A percentile compares a stretch with the other conserved stretches of the same genome.
Evolutionary conservation across 768 basidiomycete species (phyloP).

Genomic region (Amanita rubescens): DNA sequence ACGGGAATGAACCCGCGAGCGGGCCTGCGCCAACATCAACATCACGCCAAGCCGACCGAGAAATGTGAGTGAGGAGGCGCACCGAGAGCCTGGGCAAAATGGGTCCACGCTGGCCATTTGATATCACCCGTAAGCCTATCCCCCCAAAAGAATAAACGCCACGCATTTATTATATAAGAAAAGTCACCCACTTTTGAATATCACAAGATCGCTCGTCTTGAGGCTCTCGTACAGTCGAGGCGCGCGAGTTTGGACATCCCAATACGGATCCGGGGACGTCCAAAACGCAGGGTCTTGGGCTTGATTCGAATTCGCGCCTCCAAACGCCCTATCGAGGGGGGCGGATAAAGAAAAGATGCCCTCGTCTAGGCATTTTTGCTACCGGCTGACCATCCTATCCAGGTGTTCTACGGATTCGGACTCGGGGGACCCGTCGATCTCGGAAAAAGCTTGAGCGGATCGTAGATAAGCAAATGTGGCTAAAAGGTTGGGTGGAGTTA

Average conservation of each 20-base stretch:
- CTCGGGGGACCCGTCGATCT: slow-evolving; percentile 16
- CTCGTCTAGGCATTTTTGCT: slow-evolving; percentile 60
- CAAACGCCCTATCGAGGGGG: slow-evolving; percentile 48
- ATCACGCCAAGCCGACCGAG: not conserved
- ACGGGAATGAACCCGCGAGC: slow-evolving; percentile 67
- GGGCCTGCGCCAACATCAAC: slow-evolving; percentile 39
- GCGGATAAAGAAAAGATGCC: slow-evolving; percentile 73
- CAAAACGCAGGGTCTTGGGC: slow-evolving; percentile 46
- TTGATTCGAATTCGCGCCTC: slow-evolving; percentile 24
- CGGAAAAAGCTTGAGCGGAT: slow-evolving; percentile 53
- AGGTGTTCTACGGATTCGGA: slow-evolving; percentile 35
- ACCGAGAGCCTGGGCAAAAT: slow-evolving; percentile 72
- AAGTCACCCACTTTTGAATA: slow-evolving; percentile 79
- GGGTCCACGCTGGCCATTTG: slow-evolving; percentile 75
- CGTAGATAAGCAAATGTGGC: slow-evolving; percentile 51
- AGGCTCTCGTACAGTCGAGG: slow-evolving; percentile 45
- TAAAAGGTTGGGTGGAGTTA: slow-evolving; percentile 79
- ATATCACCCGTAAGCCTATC: slow-evolving; percentile 87
- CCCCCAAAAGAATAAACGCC: not conserved
- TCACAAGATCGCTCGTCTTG: slow-evolving; percentile 54
- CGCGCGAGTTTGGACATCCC: slow-evolving; percentile 56
- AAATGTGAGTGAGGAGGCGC: slow-evolving; percentile 13
- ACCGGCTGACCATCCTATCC: slow-evolving; percentile 54
- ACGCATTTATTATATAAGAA: not conserved
- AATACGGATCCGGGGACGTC: slow-evolving; percentile 72